Evolutionary conservation across 148 eudicot genomes (phyloP).

Genomic region (Silene latifolia): DNA sequence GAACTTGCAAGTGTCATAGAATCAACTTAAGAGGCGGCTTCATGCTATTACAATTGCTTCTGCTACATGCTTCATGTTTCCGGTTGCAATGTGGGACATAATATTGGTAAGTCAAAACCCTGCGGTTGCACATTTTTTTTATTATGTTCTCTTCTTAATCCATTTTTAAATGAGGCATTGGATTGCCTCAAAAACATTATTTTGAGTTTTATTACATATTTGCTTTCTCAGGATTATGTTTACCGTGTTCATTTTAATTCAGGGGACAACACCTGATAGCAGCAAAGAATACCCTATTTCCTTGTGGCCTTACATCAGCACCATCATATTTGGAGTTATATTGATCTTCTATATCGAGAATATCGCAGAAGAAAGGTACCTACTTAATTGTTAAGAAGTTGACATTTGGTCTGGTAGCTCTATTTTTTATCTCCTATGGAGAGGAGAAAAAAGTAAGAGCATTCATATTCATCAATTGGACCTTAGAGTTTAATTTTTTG

Average conservation of each 20-base stretch:
- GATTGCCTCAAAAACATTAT: not conserved
- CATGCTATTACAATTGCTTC: slow-evolving; percentile 90
- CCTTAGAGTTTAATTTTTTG: not conserved
- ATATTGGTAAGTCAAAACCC: slow-evolving; percentile 54
- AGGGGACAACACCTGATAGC: slow-evolving; percentile 64
- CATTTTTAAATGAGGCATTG: not conserved
- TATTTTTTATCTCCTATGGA: not conserved
- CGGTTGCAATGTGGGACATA: slow-evolving; percentile 96
- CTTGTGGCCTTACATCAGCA: slow-evolving; percentile 76
- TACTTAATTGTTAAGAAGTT: not conserved
- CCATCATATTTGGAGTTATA: slow-evolving; percentile 68
- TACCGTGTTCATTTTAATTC: slow-evolving; percentile 24
- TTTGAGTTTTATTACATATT: slow-evolving; percentile 13
- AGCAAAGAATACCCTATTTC: slow-evolving; percentile 57
- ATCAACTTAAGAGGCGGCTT: slow-evolving; percentile 87
- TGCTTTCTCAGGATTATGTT: slow-evolving; percentile 3
- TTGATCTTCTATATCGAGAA: slow-evolving; percentile 88
- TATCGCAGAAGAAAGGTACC: slow-evolving; percentile 93
- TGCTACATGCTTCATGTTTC: slow-evolving; percentile 97
- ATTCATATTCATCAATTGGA: not conserved
- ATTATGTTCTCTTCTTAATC: not conserved
- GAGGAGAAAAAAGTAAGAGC: not conserved
- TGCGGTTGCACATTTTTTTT: not conserved
- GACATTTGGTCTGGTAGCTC: not conserved
- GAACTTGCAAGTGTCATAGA: slow-evolving; percentile 44